Evolutionary conservation across 441 rosid genomes (phyloP).

Genomic region (Gossypium schwendimanii): DNA sequence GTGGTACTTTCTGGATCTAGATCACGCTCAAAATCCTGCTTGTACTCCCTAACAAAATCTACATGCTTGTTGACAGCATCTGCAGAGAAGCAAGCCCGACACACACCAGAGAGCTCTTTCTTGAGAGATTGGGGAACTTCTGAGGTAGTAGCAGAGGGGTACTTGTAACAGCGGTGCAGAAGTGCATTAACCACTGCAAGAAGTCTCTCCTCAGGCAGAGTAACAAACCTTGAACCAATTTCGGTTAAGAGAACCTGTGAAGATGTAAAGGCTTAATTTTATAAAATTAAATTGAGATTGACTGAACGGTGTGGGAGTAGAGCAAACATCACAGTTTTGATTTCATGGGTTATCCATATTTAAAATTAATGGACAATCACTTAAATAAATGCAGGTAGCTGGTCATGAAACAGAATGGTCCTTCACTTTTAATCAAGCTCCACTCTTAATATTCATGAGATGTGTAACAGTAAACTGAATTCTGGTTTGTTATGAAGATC

Average conservation of each 20-base stretch:
- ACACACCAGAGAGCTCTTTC: conserved; percentile 97
- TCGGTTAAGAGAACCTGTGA: conserved; percentile 83
- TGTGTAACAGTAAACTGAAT: not conserved
- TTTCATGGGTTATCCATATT: not conserved
- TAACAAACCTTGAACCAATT: conserved; percentile 95
- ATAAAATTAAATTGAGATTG: not conserved
- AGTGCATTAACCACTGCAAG: conserved; percentile 96
- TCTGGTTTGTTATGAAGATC: not conserved
- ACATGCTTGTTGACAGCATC: conserved; percentile 97
- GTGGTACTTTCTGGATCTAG: conserved; percentile 87
- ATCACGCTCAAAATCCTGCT: conserved; percentile 87
- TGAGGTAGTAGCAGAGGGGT: conserved; percentile 91
- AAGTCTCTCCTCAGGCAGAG: conserved; percentile 95
- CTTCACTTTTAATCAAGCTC: not conserved
- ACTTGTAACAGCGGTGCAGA: conserved; percentile 97
- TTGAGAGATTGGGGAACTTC: conserved; percentile 98
- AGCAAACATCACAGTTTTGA: not conserved
- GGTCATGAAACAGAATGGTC: conserved; percentile 1
- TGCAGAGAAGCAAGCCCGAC: conserved; percentile 96
- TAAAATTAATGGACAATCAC: not conserved
- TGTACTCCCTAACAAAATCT: conserved; percentile 94
- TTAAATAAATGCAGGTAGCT: not conserved
- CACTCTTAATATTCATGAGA: conserved; percentile 1
- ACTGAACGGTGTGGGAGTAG: not conserved
- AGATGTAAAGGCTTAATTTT: not conserved